phyloP scores from a whole-genome alignment of 768 basidiomycete species.

The Coprinopsis sp. region DNA sequence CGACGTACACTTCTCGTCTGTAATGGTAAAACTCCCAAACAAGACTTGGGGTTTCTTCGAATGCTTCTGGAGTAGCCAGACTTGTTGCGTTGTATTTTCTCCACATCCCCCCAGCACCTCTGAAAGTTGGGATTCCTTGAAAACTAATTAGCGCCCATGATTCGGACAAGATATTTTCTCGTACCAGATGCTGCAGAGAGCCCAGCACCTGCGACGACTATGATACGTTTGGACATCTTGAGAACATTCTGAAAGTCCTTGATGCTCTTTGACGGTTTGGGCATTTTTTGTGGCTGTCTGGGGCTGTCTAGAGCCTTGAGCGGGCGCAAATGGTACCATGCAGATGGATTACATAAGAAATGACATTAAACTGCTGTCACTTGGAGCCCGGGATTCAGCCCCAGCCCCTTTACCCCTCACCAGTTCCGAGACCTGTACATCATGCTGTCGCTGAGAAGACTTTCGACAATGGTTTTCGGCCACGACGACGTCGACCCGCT shows the following conservation, averaged over 20 bases:
- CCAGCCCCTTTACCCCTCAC: constrained; percentile 8
- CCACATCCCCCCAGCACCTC: constrained; percentile 50
- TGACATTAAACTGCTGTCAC: too few relatives aligned
- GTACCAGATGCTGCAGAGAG: constrained; percentile 62
- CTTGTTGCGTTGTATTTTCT: constrained; percentile 43
- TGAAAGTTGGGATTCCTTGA: constrained; percentile 44
- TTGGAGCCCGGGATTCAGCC: too few relatives aligned
- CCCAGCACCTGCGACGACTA: constrained; percentile 49
- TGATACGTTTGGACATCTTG: constrained; percentile 28
- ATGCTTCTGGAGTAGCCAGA: constrained; percentile 52
- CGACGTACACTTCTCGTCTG: constrained; percentile 42
- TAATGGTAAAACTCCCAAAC: constrained; percentile 69
- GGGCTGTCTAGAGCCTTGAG: too few relatives aligned
- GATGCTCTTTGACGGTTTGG: constrained; percentile 25
- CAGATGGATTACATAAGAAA: too few relatives aligned
- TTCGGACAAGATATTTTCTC: constrained; percentile 12
- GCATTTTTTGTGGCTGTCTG: background rate
- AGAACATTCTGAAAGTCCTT: constrained; percentile 27
- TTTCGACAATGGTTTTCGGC: constrained; percentile 40
- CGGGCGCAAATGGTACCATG: too few relatives aligned
- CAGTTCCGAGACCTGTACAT: constrained; percentile 10
- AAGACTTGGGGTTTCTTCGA: constrained; percentile 40
- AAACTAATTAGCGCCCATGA: constrained; percentile 3
- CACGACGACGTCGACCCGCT: constrained; percentile 35
- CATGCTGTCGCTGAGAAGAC: constrained; percentile 32